Base-by-base conservation (phyloP, 2,329 filamentous ascomycete species). In the Harringtonia lauricola region DNA sequence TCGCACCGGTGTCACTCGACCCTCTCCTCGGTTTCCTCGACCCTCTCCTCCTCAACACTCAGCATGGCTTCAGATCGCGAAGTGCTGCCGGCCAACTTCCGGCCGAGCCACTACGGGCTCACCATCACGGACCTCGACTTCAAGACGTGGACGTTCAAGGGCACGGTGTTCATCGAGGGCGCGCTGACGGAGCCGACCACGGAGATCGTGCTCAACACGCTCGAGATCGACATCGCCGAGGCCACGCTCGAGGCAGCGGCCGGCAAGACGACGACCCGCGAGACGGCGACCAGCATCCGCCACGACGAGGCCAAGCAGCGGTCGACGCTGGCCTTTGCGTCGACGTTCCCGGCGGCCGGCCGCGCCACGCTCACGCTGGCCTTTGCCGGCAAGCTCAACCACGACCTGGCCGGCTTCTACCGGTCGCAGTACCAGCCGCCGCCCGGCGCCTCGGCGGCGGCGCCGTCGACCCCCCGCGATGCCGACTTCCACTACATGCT, bases 361-460 rank as follows among this genome's bases (percentile, higher is more conserved):
- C 79, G 84, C 59, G 81, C 82, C 21, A 81, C 56, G 78, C 76
- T 54, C 42, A 61, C 62, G 30, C 64, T 72, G 46, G 59, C 61
- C 36, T 95, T 94, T 64, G 81, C 76, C 10, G 88, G 88, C 34
- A 74, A 71, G 36, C 68, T 95, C 56, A 95, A 94, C 63, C 86
- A 94, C 61, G 90, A 92, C 66, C 94, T 96, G 87, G 89, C 89
- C 39, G 90, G 90, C 39, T 96, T 96, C 74, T 96, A 96, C 67
- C 80, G 84, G 50, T 59, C 57, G 42, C 59, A 92, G 67, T 98
- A 98, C 66, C 94, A 87, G 70, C 86, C 89, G 13, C 35, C 45
- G 2, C 43, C 36, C 17, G 46, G 37, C 14, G 66, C 75, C 43
- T 79, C 74, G 33, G 69, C 83, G 29, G 76, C 88, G 8, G 75